These are phyloP conservation scores for Aureobasidium sp. DNA, from an alignment of 2,329 filamentous ascomycete genomes.

Conservation along the genomic window DNA sequence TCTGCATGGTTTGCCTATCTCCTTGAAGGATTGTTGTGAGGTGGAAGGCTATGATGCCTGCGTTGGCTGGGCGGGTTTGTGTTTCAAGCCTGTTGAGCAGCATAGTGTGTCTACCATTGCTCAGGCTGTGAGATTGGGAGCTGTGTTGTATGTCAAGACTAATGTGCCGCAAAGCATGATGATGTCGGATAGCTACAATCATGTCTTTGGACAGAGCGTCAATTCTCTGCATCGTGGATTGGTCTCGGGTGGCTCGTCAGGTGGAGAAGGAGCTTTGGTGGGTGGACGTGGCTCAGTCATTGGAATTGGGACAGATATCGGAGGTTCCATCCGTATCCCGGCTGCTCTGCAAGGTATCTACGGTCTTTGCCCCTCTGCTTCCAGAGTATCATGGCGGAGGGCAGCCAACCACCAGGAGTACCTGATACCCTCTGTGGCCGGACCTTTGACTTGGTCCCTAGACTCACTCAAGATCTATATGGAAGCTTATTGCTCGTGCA, in stretches of 20 bases:
- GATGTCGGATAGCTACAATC: constrained; percentile 45
- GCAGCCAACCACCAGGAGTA: constrained; percentile 14
- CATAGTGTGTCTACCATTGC: constrained; percentile 34
- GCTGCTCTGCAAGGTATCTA: constrained; percentile 41
- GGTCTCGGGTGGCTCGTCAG: constrained; percentile 46
- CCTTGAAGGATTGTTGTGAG: constrained; percentile 45
- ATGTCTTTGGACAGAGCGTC: constrained; percentile 45
- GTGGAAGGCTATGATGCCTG: constrained; percentile 30
- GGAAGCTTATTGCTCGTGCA: constrained; percentile 40
- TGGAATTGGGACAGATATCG: constrained; percentile 49
- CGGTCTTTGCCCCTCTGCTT: constrained; percentile 36
- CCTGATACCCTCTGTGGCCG: constrained; percentile 41
- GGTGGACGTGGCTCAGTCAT: constrained; percentile 45
- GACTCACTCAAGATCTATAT: constrained; percentile 48
- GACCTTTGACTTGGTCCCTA: constrained; percentile 47
- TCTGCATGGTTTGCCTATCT: constrained; percentile 48
- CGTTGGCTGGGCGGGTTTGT: constrained; percentile 25
- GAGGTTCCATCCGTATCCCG: constrained; percentile 42
- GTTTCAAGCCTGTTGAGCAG: constrained; percentile 21
- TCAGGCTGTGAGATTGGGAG: constrained; percentile 29
- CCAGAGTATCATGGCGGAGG: constrained; percentile 36
- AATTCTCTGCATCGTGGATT: constrained; percentile 47
- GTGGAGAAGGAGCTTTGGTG: constrained; percentile 49
- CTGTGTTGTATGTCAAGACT: constrained; percentile 45
- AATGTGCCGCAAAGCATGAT: constrained; percentile 49